Evolutionary conservation across 192 early-diverging fungal species (phyloP).

Genomic region (Podila horticola): DNA sequence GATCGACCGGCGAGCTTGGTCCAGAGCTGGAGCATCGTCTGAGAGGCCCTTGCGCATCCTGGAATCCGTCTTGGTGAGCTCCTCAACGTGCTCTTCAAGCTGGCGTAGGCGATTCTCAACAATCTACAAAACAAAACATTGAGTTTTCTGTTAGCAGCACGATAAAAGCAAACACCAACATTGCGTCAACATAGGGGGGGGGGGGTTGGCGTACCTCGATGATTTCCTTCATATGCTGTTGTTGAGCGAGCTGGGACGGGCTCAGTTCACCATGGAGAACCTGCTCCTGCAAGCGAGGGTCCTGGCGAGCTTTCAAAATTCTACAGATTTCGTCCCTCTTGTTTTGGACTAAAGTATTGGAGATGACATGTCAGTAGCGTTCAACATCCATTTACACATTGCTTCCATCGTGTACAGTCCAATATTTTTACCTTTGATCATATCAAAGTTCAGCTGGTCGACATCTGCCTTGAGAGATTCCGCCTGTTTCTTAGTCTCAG

Average conservation of each 20-base stretch:
- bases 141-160: neutral
- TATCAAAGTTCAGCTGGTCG: conserved; percentile 17
- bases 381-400: too few species aligned
- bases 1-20: conserved; percentile 59
- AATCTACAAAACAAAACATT: conserved; percentile 7
- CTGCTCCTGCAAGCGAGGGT: conserved; percentile 26
- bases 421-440: conserved; percentile 40
- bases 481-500: conserved; percentile 11
- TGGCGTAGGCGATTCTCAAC: conserved; percentile 26
- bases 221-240: conserved; percentile 27
- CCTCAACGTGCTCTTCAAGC: conserved; percentile 32
- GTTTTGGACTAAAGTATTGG: conserved; percentile 1
- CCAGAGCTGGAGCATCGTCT: conserved; percentile 45
- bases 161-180: conserved; percentile 6
- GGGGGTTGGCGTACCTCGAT: too few species aligned
- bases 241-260: conserved; percentile 26
- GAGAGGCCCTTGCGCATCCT: conserved; percentile 29
- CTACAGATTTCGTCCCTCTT: conserved; percentile 40
- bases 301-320: conserved; percentile 28
- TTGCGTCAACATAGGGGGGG: too few species aligned
- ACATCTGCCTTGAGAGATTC: conserved; percentile 19
- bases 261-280: conserved; percentile 26
- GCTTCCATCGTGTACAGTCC: neutral
- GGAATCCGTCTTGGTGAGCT: conserved; percentile 7
- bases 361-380: neutral